Evolutionary conservation across 1,284 basidiomycete species (phyloP).

Genomic region (Microbotryum silenes-acaulis): DNA sequence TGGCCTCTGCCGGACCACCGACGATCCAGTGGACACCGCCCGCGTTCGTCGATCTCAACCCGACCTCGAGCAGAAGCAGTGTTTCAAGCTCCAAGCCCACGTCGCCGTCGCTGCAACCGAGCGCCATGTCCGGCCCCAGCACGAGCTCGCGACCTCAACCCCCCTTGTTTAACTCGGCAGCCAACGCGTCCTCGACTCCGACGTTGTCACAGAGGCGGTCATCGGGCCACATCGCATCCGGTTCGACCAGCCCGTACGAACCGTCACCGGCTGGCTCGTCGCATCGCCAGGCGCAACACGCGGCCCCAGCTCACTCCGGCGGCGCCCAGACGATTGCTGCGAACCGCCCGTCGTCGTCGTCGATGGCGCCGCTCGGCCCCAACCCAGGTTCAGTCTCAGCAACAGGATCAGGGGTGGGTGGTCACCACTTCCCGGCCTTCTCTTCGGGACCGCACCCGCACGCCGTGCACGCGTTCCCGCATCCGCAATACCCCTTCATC

Average conservation of each 20-base stretch:
- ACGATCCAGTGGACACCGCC: background rate
- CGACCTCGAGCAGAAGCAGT: background rate
- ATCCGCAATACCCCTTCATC: slow-evolving; percentile 27
- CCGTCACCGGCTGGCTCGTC: background rate
- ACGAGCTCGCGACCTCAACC: no score
- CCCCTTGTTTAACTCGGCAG: no score
- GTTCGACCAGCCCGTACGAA: background rate
- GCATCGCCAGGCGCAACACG: background rate
- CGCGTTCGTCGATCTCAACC: background rate
- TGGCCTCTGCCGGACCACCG: no score
- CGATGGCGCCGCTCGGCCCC: background rate
- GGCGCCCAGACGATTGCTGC: no score
- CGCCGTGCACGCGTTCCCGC: slow-evolving; percentile 4
- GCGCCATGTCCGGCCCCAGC: background rate
- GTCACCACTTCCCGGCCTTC: slow-evolving; percentile 6
- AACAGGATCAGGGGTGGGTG: background rate
- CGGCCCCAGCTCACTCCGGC: no score
- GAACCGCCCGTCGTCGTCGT: background rate
- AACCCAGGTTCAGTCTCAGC: no score
- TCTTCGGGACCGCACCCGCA: slow-evolving; percentile 1
- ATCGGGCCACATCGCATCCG: background rate
- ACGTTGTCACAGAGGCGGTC: background rate
- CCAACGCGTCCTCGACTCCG: background rate
- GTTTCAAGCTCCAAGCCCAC: no score
- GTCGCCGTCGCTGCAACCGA: background rate